Conservation (phyloP, 2,329 filamentous ascomycete genomes). For the Chlorencoelia australis region DNA sequence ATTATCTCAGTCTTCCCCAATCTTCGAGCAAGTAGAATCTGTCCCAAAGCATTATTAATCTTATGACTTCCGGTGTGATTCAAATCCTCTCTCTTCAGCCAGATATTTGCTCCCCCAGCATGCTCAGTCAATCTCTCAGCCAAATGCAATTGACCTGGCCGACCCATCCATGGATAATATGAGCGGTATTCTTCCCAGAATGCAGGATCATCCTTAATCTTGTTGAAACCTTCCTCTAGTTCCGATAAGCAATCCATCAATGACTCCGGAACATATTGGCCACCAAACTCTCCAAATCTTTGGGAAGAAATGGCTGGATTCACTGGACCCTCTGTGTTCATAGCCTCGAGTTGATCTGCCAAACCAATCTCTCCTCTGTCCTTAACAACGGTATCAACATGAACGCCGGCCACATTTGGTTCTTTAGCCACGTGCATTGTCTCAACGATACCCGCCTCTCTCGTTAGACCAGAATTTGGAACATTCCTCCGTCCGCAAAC, state of each 20-base stretch:
- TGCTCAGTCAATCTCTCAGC: constrained; percentile 81
- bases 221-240: constrained; percentile 82
- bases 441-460: constrained; percentile 63
- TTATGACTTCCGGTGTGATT: constrained; percentile 99
- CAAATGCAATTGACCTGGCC: constrained; percentile 82
- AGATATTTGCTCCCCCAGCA: constrained; percentile 89
- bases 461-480: constrained; percentile 32
- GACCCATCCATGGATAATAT: constrained; percentile 95
- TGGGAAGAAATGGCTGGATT: constrained; percentile 56
- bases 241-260: constrained; percentile 94
- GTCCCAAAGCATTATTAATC: constrained; percentile 97
- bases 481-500: constrained; percentile 47
- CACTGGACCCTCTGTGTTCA: constrained; percentile 43
- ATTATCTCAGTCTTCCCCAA: constrained; percentile 96
- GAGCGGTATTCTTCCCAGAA: constrained; percentile 98
- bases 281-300: constrained; percentile 90
- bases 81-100: constrained; percentile 93
- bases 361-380: constrained; percentile 26
- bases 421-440: constrained; percentile 52
- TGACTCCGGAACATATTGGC: constrained; percentile 94
- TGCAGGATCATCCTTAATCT: constrained; percentile 72
- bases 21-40: constrained; percentile 75
- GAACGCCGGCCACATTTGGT: constrained; percentile 47
- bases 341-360: constrained; percentile 54
- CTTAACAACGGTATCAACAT: constrained; percentile 56